Evolutionary conservation across 2,329 filamentous ascomycete genomes (phyloP).

Genomic region (Fusarium sp.): DNA sequence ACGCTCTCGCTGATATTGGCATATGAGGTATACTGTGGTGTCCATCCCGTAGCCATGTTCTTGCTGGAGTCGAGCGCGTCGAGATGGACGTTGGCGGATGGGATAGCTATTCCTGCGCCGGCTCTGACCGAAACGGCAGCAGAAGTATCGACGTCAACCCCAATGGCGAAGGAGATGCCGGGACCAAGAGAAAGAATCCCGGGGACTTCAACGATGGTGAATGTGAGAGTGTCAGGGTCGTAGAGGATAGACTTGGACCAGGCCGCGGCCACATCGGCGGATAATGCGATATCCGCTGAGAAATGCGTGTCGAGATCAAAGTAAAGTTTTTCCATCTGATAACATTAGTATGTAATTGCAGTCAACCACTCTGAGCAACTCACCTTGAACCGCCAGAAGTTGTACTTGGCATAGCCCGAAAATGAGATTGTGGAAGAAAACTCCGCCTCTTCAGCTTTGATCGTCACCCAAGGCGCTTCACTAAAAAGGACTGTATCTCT

Average conservation of each 20-base stretch:
- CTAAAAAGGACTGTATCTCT: constrained; percentile 12
- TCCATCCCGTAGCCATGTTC: constrained; percentile 21
- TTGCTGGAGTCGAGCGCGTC: constrained; percentile 7
- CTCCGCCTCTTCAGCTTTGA: constrained; percentile 20
- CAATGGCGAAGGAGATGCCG: constrained; percentile 11
- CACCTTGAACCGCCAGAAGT: constrained; percentile 26
- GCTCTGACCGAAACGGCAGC: constrained; percentile 11
- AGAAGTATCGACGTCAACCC: constrained; percentile 12
- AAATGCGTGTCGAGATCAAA: constrained; percentile 23
- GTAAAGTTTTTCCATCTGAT: constrained; percentile 21
- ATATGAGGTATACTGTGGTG: constrained; percentile 17
- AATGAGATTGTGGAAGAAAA: constrained; percentile 22
- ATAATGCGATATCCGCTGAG: constrained; percentile 2
- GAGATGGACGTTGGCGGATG: constrained; percentile 13
- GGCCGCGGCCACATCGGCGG: constrained; percentile 16
- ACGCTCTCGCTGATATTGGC: constrained; percentile 22
- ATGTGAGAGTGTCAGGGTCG: constrained; percentile 12
- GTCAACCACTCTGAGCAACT: fast-evolving
- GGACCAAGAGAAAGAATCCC: constrained; percentile 16
- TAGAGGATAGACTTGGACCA: constrained; percentile 22
- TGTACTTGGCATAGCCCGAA: constrained; percentile 16
- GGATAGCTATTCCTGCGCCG: constrained; percentile 18
- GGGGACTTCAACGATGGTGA: constrained; percentile 8
- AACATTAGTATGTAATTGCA: fast-evolving
- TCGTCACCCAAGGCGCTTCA: constrained; percentile 22